Conservation (phyloP, 805 yeast genomes). For the Pichia gijzeniarum region DNA sequence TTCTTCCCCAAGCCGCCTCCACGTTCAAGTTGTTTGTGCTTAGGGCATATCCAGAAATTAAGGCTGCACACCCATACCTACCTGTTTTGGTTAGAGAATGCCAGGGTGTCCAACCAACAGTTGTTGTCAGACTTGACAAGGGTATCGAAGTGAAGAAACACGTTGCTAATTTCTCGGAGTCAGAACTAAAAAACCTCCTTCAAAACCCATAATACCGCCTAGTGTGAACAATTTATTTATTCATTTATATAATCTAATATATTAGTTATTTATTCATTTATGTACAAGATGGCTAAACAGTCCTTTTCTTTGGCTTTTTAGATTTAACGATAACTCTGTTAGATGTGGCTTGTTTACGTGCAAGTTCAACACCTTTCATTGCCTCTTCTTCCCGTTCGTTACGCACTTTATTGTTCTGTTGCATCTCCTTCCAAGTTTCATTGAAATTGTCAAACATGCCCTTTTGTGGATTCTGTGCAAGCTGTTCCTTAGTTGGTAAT, state of each 20-base stretch:
- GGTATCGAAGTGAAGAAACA: constrained; percentile 44
- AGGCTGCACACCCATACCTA: constrained; percentile 53
- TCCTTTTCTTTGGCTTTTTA: constrained; percentile 14
- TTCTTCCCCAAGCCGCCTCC: constrained; percentile 69
- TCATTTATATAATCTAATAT: not conserved
- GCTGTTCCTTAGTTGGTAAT: constrained; percentile 32
- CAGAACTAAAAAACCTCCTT: constrained; percentile 36
- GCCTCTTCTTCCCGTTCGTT: constrained; percentile 23
- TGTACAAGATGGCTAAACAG: not conserved
- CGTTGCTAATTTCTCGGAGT: constrained; percentile 42
- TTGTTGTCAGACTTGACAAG: constrained; percentile 65
- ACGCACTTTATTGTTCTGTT: constrained; percentile 24
- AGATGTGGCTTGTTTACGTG: constrained; percentile 22
- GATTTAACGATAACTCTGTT: constrained; percentile 26
- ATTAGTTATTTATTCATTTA: not conserved
- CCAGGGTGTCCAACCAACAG: constrained; percentile 61
- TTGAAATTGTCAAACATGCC: constrained; percentile 28
- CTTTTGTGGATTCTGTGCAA: constrained; percentile 22
- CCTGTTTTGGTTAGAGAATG: constrained; percentile 80
- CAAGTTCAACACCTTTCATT: constrained; percentile 25
- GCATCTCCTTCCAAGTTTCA: constrained; percentile 28
- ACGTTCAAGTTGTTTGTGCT: constrained; percentile 58
- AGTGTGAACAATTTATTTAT: too few relatives aligned
- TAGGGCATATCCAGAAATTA: constrained; percentile 58
- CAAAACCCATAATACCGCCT: constrained; percentile 12